Evolutionary conservation across 768 basidiomycete genomes (phyloP), one percentile per base, ranked within the genome.

Genomic region (Kwoniella dendrophila): DNA sequence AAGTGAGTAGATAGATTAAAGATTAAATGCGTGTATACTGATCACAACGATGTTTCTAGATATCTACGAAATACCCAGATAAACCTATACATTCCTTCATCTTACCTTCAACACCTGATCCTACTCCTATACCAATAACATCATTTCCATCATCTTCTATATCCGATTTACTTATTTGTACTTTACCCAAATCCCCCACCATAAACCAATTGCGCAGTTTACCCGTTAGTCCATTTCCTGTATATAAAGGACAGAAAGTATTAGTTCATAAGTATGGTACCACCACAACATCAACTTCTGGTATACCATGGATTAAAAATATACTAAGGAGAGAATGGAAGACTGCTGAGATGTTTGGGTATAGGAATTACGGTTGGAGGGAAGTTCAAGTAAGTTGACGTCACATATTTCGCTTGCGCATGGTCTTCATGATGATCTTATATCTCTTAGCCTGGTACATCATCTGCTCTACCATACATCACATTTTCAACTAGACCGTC

Each of bases 401-500:
- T 24, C 2, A 3, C 8, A 26, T 41, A 47, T 11, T 36, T 34
- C 10, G 5, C 6, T 36, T 6, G 20, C 20, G 6, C 20, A 22
- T 11, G 10, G 24, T 50, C 29, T 50, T 6, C n/a, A 34, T 34
- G n/a, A 29, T 52, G 16, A 52, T 16, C 51, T n/a, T 54, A 12
- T 12, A 24, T 7, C 10, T 20, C 47, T 6, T 33, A 65, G 64
- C 53, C 64, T 14, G 88, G 88, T 16, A 87, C 87, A n/a, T 86
- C 88, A 71, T 86, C 87, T 66, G 79, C 84, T 4, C 82, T 89
- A 10, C 82, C 84, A 1, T 84, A 86, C 66, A 73, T 89, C 65
- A 71, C 85, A 16, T 66, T 45, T 83, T 87, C 72, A 77, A 79
- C 34, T 83, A 83, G 84, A 7, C 87, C 87, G 12, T 84, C 84